phyloP scores from a whole-genome alignment of 345 rosid genomes.

The Geranium rotundifolium region DNA sequence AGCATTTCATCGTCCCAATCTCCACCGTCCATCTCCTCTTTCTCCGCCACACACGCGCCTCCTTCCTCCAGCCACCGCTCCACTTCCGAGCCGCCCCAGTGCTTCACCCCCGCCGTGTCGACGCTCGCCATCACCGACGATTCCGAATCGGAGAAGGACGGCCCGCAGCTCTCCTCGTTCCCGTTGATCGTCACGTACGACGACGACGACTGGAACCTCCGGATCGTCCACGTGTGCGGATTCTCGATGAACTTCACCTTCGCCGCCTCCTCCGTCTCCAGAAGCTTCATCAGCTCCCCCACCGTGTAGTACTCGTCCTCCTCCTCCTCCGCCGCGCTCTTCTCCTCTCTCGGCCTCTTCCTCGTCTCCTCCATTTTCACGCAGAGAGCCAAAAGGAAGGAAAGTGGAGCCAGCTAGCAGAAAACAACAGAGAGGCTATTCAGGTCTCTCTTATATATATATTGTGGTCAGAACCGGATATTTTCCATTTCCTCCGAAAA shows the following conservation, averaged over 20 bases:
- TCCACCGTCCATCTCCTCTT: constrained; percentile 1
- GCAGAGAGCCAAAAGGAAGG: too few relatives aligned
- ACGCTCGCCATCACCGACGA: constrained; percentile 73
- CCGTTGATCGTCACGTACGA: constrained; percentile 71
- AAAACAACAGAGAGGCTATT: too few relatives aligned
- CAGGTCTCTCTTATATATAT: too few relatives aligned
- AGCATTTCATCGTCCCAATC: constrained; percentile 29
- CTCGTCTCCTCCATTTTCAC: not conserved
- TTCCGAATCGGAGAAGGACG: constrained; percentile 63
- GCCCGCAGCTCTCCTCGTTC: constrained; percentile 81
- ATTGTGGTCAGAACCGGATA: too few relatives aligned
- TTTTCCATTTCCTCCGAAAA: too few relatives aligned
- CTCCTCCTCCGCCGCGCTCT: constrained; percentile 23
- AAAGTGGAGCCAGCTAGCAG: too few relatives aligned
- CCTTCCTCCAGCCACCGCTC: not conserved
- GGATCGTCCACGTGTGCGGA: constrained; percentile 41
- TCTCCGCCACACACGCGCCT: constrained; percentile 8
- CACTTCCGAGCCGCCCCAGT: not conserved
- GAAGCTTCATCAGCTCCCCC: constrained; percentile 41
- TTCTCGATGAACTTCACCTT: constrained; percentile 59
- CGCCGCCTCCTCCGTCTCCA: constrained; percentile 19
- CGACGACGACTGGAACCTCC: constrained; percentile 38
- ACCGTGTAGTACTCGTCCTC: constrained; percentile 31
- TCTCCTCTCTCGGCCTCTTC: constrained; percentile 18
- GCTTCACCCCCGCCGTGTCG: constrained; percentile 35